phyloP scores from a whole-genome alignment of 2,329 filamentous ascomycete species.

The Plenodomus biglobosus region DNA sequence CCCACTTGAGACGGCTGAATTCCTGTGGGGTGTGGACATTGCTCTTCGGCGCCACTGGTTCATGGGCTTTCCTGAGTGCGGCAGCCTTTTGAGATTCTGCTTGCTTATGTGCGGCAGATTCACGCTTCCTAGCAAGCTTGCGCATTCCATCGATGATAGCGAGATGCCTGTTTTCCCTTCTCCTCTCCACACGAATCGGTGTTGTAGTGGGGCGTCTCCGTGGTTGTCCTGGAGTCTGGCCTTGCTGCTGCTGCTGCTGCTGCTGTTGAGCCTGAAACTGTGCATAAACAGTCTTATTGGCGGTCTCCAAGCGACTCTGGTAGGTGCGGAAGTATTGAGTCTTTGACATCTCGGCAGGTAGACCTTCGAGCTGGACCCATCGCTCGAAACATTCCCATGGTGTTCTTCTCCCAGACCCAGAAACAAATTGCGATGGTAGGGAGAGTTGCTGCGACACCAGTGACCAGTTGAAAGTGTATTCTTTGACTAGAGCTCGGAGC shows the following conservation, averaged over 20 bases:
- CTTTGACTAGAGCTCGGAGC: slow-evolving; percentile 77
- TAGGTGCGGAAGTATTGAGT: slow-evolving; percentile 90
- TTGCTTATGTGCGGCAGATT: slow-evolving; percentile 82
- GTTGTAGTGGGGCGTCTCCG: slow-evolving; percentile 68
- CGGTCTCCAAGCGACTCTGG: slow-evolving; percentile 63
- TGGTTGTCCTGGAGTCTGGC: slow-evolving; percentile 52
- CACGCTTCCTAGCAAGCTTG: slow-evolving; percentile 91
- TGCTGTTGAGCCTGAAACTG: slow-evolving; percentile 57
- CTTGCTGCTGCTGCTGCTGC: slow-evolving; percentile 57
- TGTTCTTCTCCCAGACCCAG: slow-evolving; percentile 83
- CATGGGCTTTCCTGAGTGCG: slow-evolving; percentile 78
- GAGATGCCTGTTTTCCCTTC: slow-evolving; percentile 82
- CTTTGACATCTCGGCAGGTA: slow-evolving; percentile 91
- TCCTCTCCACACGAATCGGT: slow-evolving; percentile 81
- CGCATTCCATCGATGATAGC: slow-evolving; percentile 92
- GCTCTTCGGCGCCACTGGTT: slow-evolving; percentile 61
- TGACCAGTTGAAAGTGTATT: slow-evolving; percentile 98
- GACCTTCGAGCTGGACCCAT: slow-evolving; percentile 88
- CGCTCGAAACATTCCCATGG: slow-evolving; percentile 99
- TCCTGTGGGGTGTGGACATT: slow-evolving; percentile 78
- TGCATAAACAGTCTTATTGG: slow-evolving; percentile 60
- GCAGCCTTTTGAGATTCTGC: slow-evolving; percentile 72
- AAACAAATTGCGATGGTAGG: slow-evolving; percentile 74
- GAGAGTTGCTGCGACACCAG: slow-evolving; percentile 81
- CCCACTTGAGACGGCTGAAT: slow-evolving; percentile 85